Evolutionary conservation across 2,329 filamentous ascomycete genomes (phyloP).

Genomic region (Paramyrothecium sp.): DNA sequence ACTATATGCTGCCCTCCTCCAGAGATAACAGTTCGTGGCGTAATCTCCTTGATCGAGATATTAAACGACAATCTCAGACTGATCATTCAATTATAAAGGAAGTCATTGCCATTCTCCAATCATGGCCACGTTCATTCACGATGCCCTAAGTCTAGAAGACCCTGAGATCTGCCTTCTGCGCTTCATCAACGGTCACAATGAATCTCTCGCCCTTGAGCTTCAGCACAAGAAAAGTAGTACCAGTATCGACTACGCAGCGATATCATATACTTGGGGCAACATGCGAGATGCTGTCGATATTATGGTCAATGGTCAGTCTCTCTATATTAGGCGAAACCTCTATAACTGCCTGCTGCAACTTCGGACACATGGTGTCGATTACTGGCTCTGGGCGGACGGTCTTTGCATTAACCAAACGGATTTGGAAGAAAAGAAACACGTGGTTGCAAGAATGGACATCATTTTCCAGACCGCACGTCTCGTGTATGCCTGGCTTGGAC

Average conservation of each 20-base stretch:
- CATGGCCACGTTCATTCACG: constrained; percentile 3
- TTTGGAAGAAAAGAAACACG: constrained; percentile 12
- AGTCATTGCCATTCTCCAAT: neutral
- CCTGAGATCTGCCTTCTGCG: constrained; percentile 14
- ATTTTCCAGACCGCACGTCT: constrained; percentile 11
- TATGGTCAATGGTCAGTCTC: neutral
- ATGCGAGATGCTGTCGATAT: neutral
- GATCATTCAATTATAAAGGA: neutral
- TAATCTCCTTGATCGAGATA: neutral
- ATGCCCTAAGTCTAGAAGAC: neutral
- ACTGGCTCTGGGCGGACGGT: constrained; percentile 19
- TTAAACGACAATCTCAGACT: neutral
- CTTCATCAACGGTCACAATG: neutral
- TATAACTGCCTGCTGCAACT: constrained; percentile 11
- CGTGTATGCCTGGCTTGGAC: constrained; percentile 17
- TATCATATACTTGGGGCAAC: constrained; percentile 19
- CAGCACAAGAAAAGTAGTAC: constrained; percentile 5
- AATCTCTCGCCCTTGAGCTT: constrained; percentile 9
- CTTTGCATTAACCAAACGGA: constrained; percentile 18
- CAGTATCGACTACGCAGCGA: constrained; percentile 7
- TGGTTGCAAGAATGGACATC: constrained; percentile 13
- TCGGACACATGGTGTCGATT: neutral
- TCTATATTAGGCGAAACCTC: constrained; percentile 8
- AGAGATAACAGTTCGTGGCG: neutral
- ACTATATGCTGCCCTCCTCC: neutral